A percentile compares a stretch with the other conserved stretches of the same genome.
phyloP scores from a whole-genome alignment of 1,284 basidiomycete genomes.

The Entoloma clypeatum region DNA sequence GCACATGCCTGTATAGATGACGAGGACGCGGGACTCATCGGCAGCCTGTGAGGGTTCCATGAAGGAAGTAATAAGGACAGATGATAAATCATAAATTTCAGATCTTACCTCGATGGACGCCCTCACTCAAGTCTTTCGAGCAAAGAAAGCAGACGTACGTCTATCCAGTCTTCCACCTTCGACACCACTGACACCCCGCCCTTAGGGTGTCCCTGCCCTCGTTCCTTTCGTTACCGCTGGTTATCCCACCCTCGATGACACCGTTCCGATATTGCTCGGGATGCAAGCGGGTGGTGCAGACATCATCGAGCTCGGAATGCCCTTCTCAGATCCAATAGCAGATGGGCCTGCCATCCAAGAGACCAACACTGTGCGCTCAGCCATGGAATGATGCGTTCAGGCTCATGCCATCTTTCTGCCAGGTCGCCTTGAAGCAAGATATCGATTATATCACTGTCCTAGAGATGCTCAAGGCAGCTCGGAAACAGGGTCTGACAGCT shows the following conservation, averaged over 20 bases:
- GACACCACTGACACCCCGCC: not conserved
- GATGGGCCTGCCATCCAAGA: slow-evolving; percentile 93
- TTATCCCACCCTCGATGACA: slow-evolving; percentile 75
- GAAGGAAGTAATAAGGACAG: slow-evolving; percentile 44
- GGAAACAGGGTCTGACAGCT: slow-evolving; percentile 75
- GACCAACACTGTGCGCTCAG: slow-evolving; percentile 74
- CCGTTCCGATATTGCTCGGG: slow-evolving; percentile 84
- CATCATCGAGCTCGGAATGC: slow-evolving; percentile 94
- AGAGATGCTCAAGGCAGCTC: slow-evolving; percentile 75
- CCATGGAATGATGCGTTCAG: slow-evolving; percentile 7
- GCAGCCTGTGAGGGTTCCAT: slow-evolving; percentile 50
- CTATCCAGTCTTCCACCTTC: not conserved
- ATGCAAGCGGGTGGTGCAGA: slow-evolving; percentile 93
- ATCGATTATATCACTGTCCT: slow-evolving; percentile 78
- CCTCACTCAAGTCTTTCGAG: slow-evolving; percentile 70
- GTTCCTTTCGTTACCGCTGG: slow-evolving; percentile 93
- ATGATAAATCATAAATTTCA: slow-evolving; percentile 16
- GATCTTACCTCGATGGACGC: slow-evolving; percentile 58
- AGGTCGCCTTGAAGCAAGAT: slow-evolving; percentile 82
- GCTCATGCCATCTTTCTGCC: slow-evolving; percentile 12
- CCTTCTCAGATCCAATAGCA: slow-evolving; percentile 95
- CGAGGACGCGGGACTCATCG: slow-evolving; percentile 75
- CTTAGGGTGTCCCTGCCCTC: slow-evolving; percentile 67
- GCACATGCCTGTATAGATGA: slow-evolving; percentile 59
- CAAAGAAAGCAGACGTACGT: slow-evolving; percentile 63